phyloP scores from a whole-genome alignment of 2,329 filamentous ascomycete genomes.

The Talaromyces albobiverticillius region DNA sequence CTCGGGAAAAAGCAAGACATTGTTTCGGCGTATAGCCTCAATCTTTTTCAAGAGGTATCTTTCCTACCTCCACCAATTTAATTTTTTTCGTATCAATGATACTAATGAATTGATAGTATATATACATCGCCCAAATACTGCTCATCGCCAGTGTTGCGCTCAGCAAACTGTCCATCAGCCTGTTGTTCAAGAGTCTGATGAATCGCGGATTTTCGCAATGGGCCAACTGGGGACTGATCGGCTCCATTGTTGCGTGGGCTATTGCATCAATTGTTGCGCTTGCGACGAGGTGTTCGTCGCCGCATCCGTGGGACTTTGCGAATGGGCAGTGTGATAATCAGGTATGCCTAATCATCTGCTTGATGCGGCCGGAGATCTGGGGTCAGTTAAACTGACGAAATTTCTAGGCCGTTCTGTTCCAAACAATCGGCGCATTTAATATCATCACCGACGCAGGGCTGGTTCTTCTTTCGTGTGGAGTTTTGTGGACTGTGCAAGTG shows the following conservation, averaged over 20 bases:
- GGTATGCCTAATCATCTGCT: too few relatives aligned
- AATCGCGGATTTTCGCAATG: constrained; percentile 13
- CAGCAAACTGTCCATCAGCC: constrained; percentile 20
- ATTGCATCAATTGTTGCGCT: constrained; percentile 20
- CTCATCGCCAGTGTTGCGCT: constrained; percentile 18
- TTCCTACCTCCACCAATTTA: too few relatives aligned
- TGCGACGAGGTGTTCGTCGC: constrained; percentile 19
- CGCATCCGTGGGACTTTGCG: constrained; percentile 20
- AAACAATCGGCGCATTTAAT: constrained; percentile 18
- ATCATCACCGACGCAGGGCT: constrained; percentile 18
- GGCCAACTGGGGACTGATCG: constrained; percentile 18
- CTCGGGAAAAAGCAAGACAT: constrained; percentile 17
- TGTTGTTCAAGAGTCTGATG: constrained; percentile 21
- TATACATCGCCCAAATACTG: constrained; percentile 21
- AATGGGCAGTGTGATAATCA: constrained; percentile 18
- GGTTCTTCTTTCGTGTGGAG: constrained; percentile 18
- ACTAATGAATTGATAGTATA: constrained; percentile 17
- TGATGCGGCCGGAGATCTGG: too few relatives aligned
- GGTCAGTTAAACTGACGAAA: too few relatives aligned
- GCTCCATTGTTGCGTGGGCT: constrained; percentile 19
- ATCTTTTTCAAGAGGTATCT: constrained; percentile 19
- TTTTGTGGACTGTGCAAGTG: constrained; percentile 20
- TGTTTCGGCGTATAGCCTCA: constrained; percentile 12
- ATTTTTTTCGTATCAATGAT: too few relatives aligned
- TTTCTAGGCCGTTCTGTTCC: constrained; percentile 16